Base-by-base conservation (phyloP, 495 filamentous ascomycete species). In the Penicillium verhagenii region DNA sequence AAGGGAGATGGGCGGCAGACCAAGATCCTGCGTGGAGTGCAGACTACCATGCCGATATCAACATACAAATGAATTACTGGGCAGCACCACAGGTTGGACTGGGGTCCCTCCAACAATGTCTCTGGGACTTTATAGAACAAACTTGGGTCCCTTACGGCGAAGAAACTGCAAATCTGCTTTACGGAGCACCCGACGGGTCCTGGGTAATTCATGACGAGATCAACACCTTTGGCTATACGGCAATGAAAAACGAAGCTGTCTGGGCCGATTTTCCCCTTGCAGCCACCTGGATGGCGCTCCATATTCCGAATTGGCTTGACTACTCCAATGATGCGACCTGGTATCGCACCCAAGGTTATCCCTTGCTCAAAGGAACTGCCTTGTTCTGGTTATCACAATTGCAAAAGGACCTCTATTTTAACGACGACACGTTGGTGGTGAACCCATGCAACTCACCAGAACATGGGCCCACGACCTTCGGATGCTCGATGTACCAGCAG, bases 41-140 rank as follows among this genome's bases (percentile, higher is more conserved):
- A 5, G 77, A 82, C 50, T 82, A 81, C 52, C 76, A 79, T 47
- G 67, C 70, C 29, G 75, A 81, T 31, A 80, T 81, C 40, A 81
- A 81, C 47, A 47, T 82, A 8, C 78, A 81, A 55, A 82, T 82
- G 79, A 79, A 79, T 46, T 58, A 73, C 57, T 81, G 76, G 76
- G 64, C 56, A 1, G 73, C 63, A 60, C 69, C 38, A 71, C 72
- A 4, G 70, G 53, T 38, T 7, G 54, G 76, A 0, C 63, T 79
- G 1, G 37, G 74, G 33, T 47, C 54, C 4, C 55, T 64, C 14
- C 64, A 69, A 19, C 55, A 65, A 18, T 59, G 72, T 7, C 57
- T 75, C 0, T 80, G 71, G 68, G 54, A 73, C 31, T 80, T 74
- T 33, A 80, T 82, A 63, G 53, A 65, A n/a, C 61, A 80, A n/a